Conservation (phyloP, 495 filamentous ascomycete species). For the Hyaloscypha bicolor region DNA sequence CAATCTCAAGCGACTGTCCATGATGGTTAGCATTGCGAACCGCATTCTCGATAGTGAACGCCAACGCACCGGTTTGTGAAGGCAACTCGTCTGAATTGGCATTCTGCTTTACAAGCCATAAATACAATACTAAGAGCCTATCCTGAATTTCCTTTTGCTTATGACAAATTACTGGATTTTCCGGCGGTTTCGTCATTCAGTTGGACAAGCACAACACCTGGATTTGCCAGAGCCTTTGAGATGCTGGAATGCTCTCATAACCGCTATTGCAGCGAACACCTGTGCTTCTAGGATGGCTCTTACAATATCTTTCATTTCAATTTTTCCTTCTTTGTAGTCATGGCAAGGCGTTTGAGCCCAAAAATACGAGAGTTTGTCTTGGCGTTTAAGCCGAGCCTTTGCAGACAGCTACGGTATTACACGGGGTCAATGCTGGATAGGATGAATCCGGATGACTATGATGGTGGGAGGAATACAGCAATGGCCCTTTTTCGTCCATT, state of each 20-base stretch:
- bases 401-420: neutral
- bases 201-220: conserved; percentile 8
- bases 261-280: neutral
- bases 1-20: conserved; percentile 62
- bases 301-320: conserved; percentile 7
- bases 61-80: neutral
- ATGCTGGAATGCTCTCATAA: conserved; percentile 30
- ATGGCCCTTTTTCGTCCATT: neutral
- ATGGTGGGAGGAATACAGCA: neutral
- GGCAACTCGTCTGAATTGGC: neutral
- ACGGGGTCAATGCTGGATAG: neutral
- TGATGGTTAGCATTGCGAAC: conserved; percentile 45
- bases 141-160: conserved; percentile 8
- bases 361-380: neutral
- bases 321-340: neutral
- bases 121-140: neutral
- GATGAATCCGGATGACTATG: neutral
- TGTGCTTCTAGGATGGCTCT: neutral
- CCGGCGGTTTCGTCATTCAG: conserved; percentile 4
- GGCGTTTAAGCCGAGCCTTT: neutral
- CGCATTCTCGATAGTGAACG: conserved; percentile 29
- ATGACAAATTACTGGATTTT: conserved; percentile 15
- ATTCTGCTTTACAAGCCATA: neutral
- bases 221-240: conserved; percentile 16
- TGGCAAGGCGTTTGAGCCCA: conserved; percentile 3